Evolutionary conservation across 1,284 basidiomycete species (phyloP).

Genomic region (Uromyces viciae-fabae): DNA sequence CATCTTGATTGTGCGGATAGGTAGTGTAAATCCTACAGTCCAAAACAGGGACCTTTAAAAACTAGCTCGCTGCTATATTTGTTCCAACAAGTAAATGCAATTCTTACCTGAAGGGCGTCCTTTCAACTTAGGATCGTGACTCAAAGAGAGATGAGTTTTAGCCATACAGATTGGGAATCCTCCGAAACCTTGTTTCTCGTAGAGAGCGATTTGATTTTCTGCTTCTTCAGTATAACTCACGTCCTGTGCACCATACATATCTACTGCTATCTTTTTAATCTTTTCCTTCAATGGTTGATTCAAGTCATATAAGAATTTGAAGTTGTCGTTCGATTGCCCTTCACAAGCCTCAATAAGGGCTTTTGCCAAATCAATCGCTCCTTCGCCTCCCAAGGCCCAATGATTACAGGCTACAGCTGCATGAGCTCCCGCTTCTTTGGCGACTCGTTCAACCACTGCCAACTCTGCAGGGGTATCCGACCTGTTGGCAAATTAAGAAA

Average conservation of each 20-base stretch:
- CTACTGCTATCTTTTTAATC: constrained; percentile 77
- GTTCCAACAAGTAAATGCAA: no score
- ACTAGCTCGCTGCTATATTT: no score
- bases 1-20: constrained; percentile 81
- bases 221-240: constrained; percentile 69
- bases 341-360: constrained; percentile 74
- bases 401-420: constrained; percentile 93
- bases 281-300: constrained; percentile 78
- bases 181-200: constrained; percentile 82
- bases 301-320: constrained; percentile 78
- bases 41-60: no score
- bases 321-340: constrained; percentile 69
- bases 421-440: constrained; percentile 83
- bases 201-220: constrained; percentile 79
- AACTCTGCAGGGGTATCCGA: constrained; percentile 88
- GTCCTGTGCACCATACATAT: constrained; percentile 87
- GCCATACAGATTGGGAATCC: constrained; percentile 82
- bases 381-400: constrained; percentile 89
- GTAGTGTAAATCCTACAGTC: constrained; percentile 72
- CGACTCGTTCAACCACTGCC: constrained; percentile 73
- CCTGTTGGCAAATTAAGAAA: constrained; percentile 57
- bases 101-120: constrained; percentile 69
- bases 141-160: constrained; percentile 96
- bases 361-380: constrained; percentile 79
- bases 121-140: constrained; percentile 86